Conservation (phyloP, 2,329 filamentous ascomycete species). For the Fonsecaea multimorphosa region DNA sequence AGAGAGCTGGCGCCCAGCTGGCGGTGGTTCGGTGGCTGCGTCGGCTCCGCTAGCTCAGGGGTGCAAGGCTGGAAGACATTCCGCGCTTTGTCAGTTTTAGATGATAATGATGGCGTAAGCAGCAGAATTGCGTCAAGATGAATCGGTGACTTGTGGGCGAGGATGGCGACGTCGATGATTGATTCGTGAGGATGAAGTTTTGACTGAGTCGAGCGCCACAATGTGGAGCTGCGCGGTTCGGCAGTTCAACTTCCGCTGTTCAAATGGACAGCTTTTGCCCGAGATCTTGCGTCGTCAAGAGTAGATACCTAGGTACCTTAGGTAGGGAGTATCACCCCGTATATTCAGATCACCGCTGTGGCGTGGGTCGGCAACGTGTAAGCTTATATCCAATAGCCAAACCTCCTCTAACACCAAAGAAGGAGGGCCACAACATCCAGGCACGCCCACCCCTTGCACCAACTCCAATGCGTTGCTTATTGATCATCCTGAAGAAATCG, state of each 20-base stretch:
- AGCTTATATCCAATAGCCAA: not conserved
- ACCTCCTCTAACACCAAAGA: not conserved
- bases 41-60: not conserved
- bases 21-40: not conserved
- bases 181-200: slow-evolving; percentile 2
- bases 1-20: too few species aligned
- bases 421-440: not conserved
- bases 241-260: slow-evolving; percentile 6
- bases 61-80: slow-evolving; percentile 15
- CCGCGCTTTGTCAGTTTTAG: slow-evolving; percentile 21
- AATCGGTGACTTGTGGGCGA: not conserved
- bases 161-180: not conserved
- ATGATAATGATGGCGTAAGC: slow-evolving; percentile 19
- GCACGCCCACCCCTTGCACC: not conserved
- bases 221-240: slow-evolving; percentile 16
- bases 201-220: slow-evolving; percentile 9
- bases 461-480: not conserved
- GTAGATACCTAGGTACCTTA: too few species aligned
- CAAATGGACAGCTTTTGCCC: not conserved
- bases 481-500: not conserved
- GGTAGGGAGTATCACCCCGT: too few species aligned
- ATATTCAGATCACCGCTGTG: too few species aligned
- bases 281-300: not conserved
- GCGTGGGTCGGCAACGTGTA: not conserved
- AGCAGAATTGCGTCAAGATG: not conserved